Evolutionary conservation across 306 rosid species (phyloP).

Genomic region (Lathyrus aphaca): DNA sequence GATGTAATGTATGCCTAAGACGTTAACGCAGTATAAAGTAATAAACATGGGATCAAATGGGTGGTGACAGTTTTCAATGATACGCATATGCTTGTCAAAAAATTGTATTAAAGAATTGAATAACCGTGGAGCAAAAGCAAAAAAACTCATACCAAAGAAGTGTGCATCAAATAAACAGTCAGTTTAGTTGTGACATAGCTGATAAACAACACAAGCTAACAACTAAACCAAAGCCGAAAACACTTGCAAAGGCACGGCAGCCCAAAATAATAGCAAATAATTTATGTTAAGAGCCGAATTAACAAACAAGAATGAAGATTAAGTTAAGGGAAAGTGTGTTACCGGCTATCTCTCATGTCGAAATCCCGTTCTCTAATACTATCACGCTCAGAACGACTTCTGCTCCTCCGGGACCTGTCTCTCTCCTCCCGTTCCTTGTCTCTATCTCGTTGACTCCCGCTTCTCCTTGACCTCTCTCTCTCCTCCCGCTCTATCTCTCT

Average conservation of each 20-base stretch:
- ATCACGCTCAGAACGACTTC: constrained; percentile 40
- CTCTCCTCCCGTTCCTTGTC: constrained; percentile 30
- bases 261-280: not conserved
- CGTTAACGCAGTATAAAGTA: not conserved
- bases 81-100: not conserved
- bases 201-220: constrained; percentile 9
- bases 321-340: constrained; percentile 12
- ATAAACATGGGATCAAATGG: not conserved
- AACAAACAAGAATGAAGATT: not conserved
- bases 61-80: not conserved
- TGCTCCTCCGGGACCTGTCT: constrained; percentile 40
- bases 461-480: constrained; percentile 40
- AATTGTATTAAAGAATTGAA: not conserved
- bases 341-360: constrained; percentile 77
- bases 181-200: not conserved
- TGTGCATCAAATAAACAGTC: not conserved
- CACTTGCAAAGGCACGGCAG: not conserved
- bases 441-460: constrained; percentile 53
- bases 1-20: not conserved
- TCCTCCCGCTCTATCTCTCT: constrained; percentile 60
- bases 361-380: constrained; percentile 70
- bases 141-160: constrained; percentile 5
- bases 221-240: constrained; percentile 9
- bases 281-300: not conserved
- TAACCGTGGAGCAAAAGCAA: constrained; percentile 2